Conservation (phyloP, 129 eudicot genomes). For the Kitagawia praeruptora region DNA sequence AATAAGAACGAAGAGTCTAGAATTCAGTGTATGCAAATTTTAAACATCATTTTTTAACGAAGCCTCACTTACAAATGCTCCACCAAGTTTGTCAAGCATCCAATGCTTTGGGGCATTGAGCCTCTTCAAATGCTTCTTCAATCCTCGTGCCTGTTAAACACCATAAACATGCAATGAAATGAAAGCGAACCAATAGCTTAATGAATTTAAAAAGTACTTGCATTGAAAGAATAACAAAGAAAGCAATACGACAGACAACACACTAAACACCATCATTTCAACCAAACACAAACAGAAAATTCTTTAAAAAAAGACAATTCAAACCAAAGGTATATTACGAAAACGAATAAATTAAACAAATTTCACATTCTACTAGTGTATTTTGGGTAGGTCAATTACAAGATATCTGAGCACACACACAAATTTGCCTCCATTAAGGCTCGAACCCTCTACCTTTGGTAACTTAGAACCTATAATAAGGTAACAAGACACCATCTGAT, state of each 20-base stretch:
- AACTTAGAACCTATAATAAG: background rate
- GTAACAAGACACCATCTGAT: background rate
- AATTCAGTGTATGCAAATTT: background rate
- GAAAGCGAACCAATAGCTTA: background rate
- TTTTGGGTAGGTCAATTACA: too few species aligned
- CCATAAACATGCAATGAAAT: background rate
- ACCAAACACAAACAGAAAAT: background rate
- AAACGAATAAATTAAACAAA: background rate
- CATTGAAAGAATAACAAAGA: background rate
- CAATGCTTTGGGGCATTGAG: constrained; percentile 63
- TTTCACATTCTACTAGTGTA: background rate
- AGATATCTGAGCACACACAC: too few species aligned
- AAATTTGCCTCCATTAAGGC: too few species aligned
- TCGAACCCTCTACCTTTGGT: too few species aligned
- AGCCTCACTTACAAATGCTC: constrained; percentile 44
- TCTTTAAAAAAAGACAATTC: background rate
- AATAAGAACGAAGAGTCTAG: background rate
- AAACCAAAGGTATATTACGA: background rate
- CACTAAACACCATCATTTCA: background rate
- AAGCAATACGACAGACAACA: too few species aligned
- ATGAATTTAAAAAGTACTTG: background rate
- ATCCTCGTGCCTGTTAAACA: constrained; percentile 37
- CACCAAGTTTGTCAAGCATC: constrained; percentile 69
- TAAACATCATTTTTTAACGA: background rate
- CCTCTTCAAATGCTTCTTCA: constrained; percentile 65